Base-by-base conservation (phyloP, 768 basidiomycete species). In the Piloderma croceum region DNA sequence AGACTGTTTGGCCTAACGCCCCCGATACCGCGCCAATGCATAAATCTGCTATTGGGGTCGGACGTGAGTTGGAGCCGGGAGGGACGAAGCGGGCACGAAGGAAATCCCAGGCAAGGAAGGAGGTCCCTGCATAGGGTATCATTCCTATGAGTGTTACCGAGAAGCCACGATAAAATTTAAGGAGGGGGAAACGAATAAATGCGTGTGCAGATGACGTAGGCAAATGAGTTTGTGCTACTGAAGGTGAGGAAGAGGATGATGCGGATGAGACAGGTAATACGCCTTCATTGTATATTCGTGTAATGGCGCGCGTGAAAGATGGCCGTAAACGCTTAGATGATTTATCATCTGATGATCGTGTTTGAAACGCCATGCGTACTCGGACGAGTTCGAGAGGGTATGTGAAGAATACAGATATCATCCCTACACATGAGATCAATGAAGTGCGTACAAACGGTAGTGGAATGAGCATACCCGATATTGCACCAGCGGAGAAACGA, bases 121-220 rank as follows among this genome's bases (percentile, higher is more conserved):
- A 90, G 3, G 90, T 88, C 15, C 94, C 94, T 3, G 92, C 90
- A 52, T 98, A 97, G 5, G 94, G 94, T 23, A 98, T 70, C 75
- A 97, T 98, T 33, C 96, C 94, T 10, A 78, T 61, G 27, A 98
- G 62, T 17, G 92, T 92, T 21, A 96, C 90, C 6, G 82, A 81
- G 64, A 98, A 97, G n/a, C 96, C 94, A 17, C 96, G 87, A 58
- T 98, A 99, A 64, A 98, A 91, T 54, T 93, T 89, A 41, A 92
- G 73, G 38, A 90, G 57, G 12, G 87, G 85, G 52, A 85, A 77
- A 10, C 74, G 74, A 32, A 74, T 64, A 51, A 92, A 73, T 40
- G 53, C 17, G 55, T 53, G 44, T 53, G 56, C 44, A 51, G 54
- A 47, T 34, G 54, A 34, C 48, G 38, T 48, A 35, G 44, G 44